Evolutionary conservation across 2,329 filamentous ascomycete species (phyloP), one percentile per base, ranked within the genome.

Genomic region (Fusarium nematophilum): DNA sequence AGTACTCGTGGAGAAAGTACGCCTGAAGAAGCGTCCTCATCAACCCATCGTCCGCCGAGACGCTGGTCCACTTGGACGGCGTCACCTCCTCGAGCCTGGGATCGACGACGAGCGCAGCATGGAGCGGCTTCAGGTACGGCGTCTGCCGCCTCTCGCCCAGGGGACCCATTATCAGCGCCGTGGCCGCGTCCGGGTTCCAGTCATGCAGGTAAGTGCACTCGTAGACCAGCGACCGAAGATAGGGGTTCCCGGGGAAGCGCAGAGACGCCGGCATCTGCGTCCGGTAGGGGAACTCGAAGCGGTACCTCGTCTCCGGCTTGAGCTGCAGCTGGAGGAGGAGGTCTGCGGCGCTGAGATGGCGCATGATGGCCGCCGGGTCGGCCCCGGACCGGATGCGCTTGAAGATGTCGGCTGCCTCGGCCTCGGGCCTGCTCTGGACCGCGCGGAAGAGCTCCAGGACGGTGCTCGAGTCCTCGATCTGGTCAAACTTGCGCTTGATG

Each of bases 61-160:
- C 59, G 11, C 18, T 18, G 1, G 59, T 66, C 62, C 62, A 66
- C 17, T 5, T 29, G 4, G 59, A 63, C 17, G 57, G 48, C 11
- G 45, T 46, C 7, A 48, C 34, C n/a, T 63, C 63, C 10, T 62
- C 54, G 10, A 78, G 63, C 10, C 59, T 60, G 1, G 70, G 70
- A 3, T 76, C 69, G 3, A 73, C 53, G 2, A 78, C 40, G 2
- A 57, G 56, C 42, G 21, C 17, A 6, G 44, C 33, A 10, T 47
- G 33, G 21, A 18, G 38, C 9, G 44, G 44, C 31, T 37, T 36
- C 6, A 38, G 7, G 23, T 17, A 47, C 4, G n/a, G 25, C 5
- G 30, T 15, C 7, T 14, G 15, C 13, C 8, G 14, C 25, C 11
- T 23, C 17, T 11, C 21, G 17, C 17, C 15, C 23, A 17, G 34